Conservation (phyloP, 2,329 filamentous ascomycete genomes). For the Aciculosporium take region DNA sequence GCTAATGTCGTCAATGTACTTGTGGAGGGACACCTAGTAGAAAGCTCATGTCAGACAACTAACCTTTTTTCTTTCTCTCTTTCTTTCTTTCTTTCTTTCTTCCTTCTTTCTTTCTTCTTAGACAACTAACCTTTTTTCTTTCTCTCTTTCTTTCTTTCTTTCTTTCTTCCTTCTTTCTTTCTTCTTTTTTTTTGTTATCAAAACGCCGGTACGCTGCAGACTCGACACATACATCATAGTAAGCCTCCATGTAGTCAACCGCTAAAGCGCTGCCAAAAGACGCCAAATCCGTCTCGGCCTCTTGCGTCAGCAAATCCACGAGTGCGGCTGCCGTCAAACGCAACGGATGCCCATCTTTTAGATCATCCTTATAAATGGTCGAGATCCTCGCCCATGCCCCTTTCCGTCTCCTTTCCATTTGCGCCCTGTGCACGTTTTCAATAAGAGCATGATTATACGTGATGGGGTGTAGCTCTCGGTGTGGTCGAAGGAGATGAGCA, state of each 20-base stretch:
- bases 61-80: too few relatives aligned
- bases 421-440: conserved; percentile 19
- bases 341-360: neutral
- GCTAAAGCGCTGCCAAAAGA: conserved; percentile 4
- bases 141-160: too few relatives aligned
- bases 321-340: neutral
- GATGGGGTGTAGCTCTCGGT: conserved; percentile 30
- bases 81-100: too few relatives aligned
- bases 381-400: conserved; percentile 1
- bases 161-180: too few relatives aligned
- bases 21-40: conserved; percentile 10
- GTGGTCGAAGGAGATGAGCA: conserved; percentile 28
- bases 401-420: conserved; percentile 5
- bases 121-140: too few relatives aligned
- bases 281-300: conserved; percentile 3
- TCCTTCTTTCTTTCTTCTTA: too few relatives aligned
- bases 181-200: too few relatives aligned
- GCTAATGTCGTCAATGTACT: conserved; percentile 11
- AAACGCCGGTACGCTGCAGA: neutral
- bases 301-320: neutral
- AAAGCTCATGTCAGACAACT: too few relatives aligned
- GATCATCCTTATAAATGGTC: conserved; percentile 1
- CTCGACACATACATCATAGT: conserved; percentile 22
- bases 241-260: conserved; percentile 24
- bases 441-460: conserved; percentile 38